These are phyloP conservation scores for Aspergillus sclerotioniger DNA, from an alignment of 495 filamentous ascomycete species.

Conservation along the genomic window DNA sequence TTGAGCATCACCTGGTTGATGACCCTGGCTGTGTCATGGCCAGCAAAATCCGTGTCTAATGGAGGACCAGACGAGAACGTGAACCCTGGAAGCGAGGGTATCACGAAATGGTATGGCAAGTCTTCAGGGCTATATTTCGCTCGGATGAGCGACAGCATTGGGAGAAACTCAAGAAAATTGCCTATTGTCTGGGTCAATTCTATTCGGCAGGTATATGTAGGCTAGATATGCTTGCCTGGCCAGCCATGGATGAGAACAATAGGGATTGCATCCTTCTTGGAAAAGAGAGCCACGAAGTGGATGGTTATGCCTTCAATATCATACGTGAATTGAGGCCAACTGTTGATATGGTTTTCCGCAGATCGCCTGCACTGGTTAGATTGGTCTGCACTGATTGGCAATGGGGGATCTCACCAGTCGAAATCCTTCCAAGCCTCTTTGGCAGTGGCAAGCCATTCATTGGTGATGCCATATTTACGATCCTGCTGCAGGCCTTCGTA, in stretches of 20 bases:
- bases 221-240: constrained; percentile 45
- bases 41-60: constrained; percentile 45
- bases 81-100: constrained; percentile 64
- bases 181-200: constrained; percentile 8
- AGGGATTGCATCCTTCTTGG: constrained; percentile 57
- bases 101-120: constrained; percentile 64
- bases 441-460: constrained; percentile 55
- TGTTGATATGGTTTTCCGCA: constrained; percentile 46
- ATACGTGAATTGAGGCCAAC: constrained; percentile 59
- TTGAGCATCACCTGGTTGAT: constrained; percentile 58
- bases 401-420: constrained; percentile 34
- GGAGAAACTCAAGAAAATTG: constrained; percentile 34
- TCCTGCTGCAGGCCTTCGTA: constrained; percentile 50
- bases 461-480: constrained; percentile 51
- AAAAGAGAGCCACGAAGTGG: constrained; percentile 65
- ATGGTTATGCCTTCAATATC: constrained; percentile 50
- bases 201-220: background rate
- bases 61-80: constrained; percentile 55
- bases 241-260: constrained; percentile 60
- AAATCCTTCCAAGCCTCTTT: constrained; percentile 53
- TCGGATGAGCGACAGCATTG: constrained; percentile 41
- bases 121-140: constrained; percentile 52
- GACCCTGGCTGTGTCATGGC: constrained; percentile 42
- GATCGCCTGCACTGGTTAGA: background rate
- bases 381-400: background rate